Conservation (phyloP, 768 basidiomycete species). For the Mycena galopus region DNA sequence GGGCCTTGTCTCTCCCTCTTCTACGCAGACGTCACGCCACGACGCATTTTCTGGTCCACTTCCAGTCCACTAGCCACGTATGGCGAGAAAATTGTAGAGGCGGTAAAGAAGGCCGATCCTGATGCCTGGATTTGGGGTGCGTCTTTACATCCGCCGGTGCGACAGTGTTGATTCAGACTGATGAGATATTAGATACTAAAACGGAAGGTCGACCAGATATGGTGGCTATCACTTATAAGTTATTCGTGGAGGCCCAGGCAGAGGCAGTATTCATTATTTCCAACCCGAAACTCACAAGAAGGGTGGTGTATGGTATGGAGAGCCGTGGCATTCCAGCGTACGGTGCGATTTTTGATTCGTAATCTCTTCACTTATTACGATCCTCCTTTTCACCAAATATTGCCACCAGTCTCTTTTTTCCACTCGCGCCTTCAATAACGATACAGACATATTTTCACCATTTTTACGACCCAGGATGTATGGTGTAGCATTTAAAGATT, state of each 20-base stretch:
- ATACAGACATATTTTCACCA: too few relatives aligned
- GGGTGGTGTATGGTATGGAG: slow-evolving; percentile 56
- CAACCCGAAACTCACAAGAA: slow-evolving; percentile 53
- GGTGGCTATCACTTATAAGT: too few relatives aligned
- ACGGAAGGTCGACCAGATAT: slow-evolving; percentile 55
- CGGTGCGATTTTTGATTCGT: slow-evolving; percentile 57
- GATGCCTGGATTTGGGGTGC: slow-evolving; percentile 51
- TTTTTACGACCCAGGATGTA: too few relatives aligned
- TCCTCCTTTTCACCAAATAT: too few relatives aligned
- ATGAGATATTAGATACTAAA: slow-evolving; percentile 46
- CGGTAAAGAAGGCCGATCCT: slow-evolving; percentile 53
- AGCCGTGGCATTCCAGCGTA: slow-evolving; percentile 56
- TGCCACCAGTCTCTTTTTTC: too few relatives aligned
- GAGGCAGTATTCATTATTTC: slow-evolving; percentile 59
- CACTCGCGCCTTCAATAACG: too few relatives aligned
- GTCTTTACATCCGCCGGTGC: background rate
- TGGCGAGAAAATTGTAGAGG: slow-evolving; percentile 54
- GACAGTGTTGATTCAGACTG: background rate
- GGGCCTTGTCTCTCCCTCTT: slow-evolving; percentile 60
- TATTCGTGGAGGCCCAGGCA: slow-evolving; percentile 51
- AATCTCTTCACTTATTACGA: too few relatives aligned
- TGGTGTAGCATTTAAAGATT: too few relatives aligned
- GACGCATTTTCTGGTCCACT: slow-evolving; percentile 57
- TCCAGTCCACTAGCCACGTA: slow-evolving; percentile 56
- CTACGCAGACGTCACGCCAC: too few relatives aligned